Evolutionary conservation across 1,139 yeast genomes (phyloP).

Genomic region (Yamadazyma songkhlaensis): DNA sequence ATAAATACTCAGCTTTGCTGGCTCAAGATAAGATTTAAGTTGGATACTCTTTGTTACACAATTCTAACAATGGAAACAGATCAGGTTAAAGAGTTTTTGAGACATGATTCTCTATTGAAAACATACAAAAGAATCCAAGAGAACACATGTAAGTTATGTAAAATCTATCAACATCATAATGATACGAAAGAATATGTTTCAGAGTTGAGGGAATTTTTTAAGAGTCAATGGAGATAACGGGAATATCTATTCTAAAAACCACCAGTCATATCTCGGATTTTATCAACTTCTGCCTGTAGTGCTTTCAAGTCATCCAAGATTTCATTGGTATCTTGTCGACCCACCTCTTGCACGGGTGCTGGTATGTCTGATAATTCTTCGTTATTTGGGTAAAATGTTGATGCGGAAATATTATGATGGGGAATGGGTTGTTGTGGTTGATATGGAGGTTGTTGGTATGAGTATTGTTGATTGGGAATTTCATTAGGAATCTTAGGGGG

Average conservation of each 20-base stretch:
- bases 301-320: slow-evolving; percentile 61
- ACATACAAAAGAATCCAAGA: no score
- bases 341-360: not conserved
- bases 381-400: slow-evolving; percentile 1
- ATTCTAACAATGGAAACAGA: no score
- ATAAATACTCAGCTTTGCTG: no score
- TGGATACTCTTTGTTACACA: no score
- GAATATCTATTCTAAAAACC: slow-evolving; percentile 28
- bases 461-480: slow-evolving; percentile 1
- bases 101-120: no score
- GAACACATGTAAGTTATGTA: no score
- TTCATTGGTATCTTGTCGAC: slow-evolving; percentile 14
- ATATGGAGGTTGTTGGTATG: slow-evolving; percentile 8
- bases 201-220: no score
- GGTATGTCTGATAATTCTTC: not conserved
- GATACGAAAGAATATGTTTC: no score
- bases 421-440: slow-evolving; percentile 2
- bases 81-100: no score
- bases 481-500: slow-evolving; percentile 31
- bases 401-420: not conserved
- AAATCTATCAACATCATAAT: no score
- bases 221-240: no score
- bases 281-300: slow-evolving; percentile 63
- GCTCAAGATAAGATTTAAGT: no score
- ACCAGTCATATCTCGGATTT: slow-evolving; percentile 48